phyloP scores from a whole-genome alignment of 805 yeast genomes.

The Alloascoidea africana region DNA sequence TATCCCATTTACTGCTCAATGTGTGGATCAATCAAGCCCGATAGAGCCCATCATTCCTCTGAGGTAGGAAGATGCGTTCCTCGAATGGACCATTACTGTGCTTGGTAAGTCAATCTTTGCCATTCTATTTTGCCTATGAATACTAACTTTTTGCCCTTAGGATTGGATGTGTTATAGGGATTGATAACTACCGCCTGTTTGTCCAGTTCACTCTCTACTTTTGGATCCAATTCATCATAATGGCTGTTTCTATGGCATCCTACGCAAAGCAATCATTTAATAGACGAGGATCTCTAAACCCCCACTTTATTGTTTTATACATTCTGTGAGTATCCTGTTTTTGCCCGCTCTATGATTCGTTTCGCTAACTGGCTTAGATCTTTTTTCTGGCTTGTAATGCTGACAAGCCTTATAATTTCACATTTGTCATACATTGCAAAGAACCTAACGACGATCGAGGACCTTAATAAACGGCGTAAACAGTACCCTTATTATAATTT shows the following conservation, averaged over 20 bases:
- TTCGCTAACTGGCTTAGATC: too few relatives aligned
- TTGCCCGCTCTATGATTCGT: too few relatives aligned
- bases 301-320: neutral
- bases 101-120: too few relatives aligned
- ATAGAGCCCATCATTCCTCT: conserved; percentile 58
- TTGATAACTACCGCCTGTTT: neutral
- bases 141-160: too few relatives aligned
- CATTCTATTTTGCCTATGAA: too few relatives aligned
- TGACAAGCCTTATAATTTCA: neutral
- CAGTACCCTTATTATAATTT: neutral
- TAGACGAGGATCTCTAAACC: neutral
- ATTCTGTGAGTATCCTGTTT: too few relatives aligned
- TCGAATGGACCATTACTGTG: conserved; percentile 72
- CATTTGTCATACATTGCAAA: neutral
- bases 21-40: conserved; percentile 51
- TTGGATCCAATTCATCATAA: neutral
- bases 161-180: neutral
- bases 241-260: neutral
- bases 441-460: neutral
- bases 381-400: neutral
- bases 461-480: neutral
- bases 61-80: conserved; percentile 43
- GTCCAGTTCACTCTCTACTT: neutral
- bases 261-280: neutral
- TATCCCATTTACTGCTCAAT: conserved; percentile 61